Conservation (phyloP, 208 protist genomes). For the Novymonas esmeraldas region DNA sequence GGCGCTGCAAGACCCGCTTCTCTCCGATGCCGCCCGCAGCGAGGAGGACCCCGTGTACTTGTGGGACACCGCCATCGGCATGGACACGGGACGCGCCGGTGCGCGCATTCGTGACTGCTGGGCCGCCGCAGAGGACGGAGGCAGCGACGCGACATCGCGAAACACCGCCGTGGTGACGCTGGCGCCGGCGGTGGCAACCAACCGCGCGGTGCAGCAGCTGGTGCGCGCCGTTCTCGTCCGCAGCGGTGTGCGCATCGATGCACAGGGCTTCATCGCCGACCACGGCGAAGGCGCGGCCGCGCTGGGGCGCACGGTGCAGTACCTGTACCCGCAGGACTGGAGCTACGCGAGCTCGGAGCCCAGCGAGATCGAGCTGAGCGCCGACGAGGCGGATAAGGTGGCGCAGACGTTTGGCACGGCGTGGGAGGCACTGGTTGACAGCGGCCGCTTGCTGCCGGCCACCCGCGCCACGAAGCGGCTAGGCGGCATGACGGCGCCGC, state of each 20-base stretch:
- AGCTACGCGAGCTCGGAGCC: constrained; percentile 32
- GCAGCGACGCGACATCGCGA: constrained; percentile 2
- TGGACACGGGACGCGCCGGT: constrained; percentile 5
- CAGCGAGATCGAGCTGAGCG: constrained; percentile 10
- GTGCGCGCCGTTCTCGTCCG: constrained; percentile 21
- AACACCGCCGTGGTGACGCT: constrained; percentile 28
- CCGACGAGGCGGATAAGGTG: constrained; percentile 7
- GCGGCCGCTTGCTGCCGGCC: constrained; percentile 26
- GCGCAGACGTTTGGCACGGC: constrained; percentile 17
- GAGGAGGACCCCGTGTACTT: constrained; percentile 9
- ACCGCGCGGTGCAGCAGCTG: constrained; percentile 14
- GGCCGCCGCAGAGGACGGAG: neutral
- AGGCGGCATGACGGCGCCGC: constrained; percentile 33
- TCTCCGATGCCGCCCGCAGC: neutral
- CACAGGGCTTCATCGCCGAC: constrained; percentile 27
- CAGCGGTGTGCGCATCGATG: constrained; percentile 25
- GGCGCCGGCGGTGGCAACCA: constrained; percentile 26
- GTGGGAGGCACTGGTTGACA: constrained; percentile 29
- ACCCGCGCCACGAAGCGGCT: constrained; percentile 33
- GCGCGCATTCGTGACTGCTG: constrained; percentile 1
- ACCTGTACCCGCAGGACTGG: constrained; percentile 32
- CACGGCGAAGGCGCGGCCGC: constrained; percentile 10
- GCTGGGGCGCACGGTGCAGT: constrained; percentile 7
- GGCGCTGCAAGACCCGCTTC: constrained; percentile 21
- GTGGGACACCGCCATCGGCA: constrained; percentile 21